phyloP scores from a whole-genome alignment of 2,329 filamentous ascomycete genomes.

The Ramularia endophylla region DNA sequence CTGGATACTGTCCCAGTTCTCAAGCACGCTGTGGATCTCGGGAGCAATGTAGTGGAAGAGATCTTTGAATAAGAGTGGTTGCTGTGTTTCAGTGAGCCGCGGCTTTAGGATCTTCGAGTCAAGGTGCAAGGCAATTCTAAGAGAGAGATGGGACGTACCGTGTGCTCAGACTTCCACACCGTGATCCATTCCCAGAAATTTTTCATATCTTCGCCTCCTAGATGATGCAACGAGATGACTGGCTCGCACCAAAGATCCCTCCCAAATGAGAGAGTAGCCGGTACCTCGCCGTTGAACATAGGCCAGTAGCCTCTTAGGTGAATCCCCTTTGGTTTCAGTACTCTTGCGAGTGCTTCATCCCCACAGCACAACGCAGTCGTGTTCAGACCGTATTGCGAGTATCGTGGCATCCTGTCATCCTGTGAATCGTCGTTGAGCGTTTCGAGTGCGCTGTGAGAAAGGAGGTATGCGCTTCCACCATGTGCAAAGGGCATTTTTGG shows the following conservation, averaged over 20 bases:
- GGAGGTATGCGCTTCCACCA: slow-evolving; percentile 42
- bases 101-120: neutral
- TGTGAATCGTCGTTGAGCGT: slow-evolving; percentile 32
- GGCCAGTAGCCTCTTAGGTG: slow-evolving; percentile 20
- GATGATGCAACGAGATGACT: slow-evolving; percentile 44
- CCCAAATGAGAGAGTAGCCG: slow-evolving; percentile 37
- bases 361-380: slow-evolving; percentile 21
- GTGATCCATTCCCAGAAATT: slow-evolving; percentile 43
- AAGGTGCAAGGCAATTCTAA: too few species aligned
- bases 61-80: slow-evolving; percentile 5
- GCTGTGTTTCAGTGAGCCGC: neutral
- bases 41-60: slow-evolving; percentile 9
- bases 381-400: slow-evolving; percentile 31
- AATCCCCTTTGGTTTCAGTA: slow-evolving; percentile 16
- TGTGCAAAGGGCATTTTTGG: slow-evolving; percentile 40
- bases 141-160: too few species aligned
- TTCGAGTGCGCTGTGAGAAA: slow-evolving; percentile 41
- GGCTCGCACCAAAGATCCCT: slow-evolving; percentile 45
- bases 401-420: slow-evolving; percentile 4
- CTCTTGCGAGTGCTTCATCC: slow-evolving; percentile 22
- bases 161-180: slow-evolving; percentile 25
- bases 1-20: slow-evolving; percentile 13
- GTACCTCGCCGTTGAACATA: slow-evolving; percentile 28
- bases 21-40: slow-evolving; percentile 4
- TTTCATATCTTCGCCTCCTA: slow-evolving; percentile 43